These are phyloP conservation scores for Aspergillus sojae DNA, from an alignment of 2,329 filamentous ascomycete genomes.

Conservation along the genomic window DNA sequence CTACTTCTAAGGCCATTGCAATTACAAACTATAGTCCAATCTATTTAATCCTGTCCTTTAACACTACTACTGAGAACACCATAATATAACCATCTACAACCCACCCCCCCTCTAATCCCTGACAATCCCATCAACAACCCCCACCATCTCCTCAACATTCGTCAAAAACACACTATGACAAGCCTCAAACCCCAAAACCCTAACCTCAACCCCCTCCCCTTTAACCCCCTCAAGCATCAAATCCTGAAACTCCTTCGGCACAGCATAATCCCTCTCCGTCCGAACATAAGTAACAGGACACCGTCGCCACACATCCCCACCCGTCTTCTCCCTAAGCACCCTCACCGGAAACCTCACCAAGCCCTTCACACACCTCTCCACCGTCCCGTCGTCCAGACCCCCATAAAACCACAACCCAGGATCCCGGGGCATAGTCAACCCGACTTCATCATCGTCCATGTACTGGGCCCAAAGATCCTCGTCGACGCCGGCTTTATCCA, in stretches of 20 bases:
- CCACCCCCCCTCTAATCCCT: slow-evolving; percentile 17
- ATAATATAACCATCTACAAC: background rate
- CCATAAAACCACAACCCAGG: slow-evolving; percentile 5
- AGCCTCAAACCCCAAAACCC: slow-evolving; percentile 18
- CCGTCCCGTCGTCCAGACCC: background rate
- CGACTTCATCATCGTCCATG: background rate
- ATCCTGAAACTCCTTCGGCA: slow-evolving; percentile 18
- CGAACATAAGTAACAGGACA: slow-evolving; percentile 20
- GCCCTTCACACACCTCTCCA: background rate
- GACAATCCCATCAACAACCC: slow-evolving; percentile 13
- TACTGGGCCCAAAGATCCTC: slow-evolving; percentile 9
- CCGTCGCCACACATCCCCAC: slow-evolving; percentile 12
- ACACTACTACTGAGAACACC: background rate
- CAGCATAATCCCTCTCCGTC: slow-evolving; percentile 16
- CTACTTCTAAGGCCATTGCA: background rate
- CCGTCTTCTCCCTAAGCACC: background rate
- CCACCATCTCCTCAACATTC: slow-evolving; percentile 17
- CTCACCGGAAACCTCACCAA: slow-evolving; percentile 11
- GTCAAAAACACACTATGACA: slow-evolving; percentile 21
- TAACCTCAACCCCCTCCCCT: slow-evolving; percentile 11
- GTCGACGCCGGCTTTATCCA: background rate
- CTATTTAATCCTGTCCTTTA: background rate
- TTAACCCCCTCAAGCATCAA: slow-evolving; percentile 16
- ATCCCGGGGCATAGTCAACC: slow-evolving; percentile 4
- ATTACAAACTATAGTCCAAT: background rate